Evolutionary conservation across 768 basidiomycete genomes (phyloP), one percentile per base, ranked within the genome.

Genomic region (Filobasidium floriforme): DNA sequence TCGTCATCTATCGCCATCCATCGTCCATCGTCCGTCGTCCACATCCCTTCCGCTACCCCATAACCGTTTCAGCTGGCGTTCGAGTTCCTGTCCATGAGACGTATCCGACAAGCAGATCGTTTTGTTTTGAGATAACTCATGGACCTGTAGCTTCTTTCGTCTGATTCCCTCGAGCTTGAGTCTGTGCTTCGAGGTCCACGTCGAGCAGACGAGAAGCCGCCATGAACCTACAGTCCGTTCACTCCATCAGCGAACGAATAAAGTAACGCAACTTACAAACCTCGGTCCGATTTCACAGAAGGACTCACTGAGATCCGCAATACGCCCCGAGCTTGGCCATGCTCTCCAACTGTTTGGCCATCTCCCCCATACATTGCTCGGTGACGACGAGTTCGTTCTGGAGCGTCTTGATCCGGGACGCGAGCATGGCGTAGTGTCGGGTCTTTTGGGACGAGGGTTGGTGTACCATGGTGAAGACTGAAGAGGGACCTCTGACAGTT

Each of bases 291-390:
- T 41, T 15, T 28, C 49, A 59, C 19, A 29, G 24, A 11, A 51
- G 2, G 14, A 80, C 87, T 73, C 76, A 90, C 89, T 90, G 90
- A 62, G 89, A 87, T 22, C 87, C 88, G 76, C 89, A 88, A 59
- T 86, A 81, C 0, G 87, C 88, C 15, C 89, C 87, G 68, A 92
- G 85, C 37, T 84, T 85, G 63, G 85, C 80, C 89, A 91, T 90
- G 18, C 88, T 85, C 65, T 87, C 84, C 62, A 92, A 78, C 79
- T 89, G 88, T 54, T 84, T 82, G 68, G 89, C 85, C 70, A 92
- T 82, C 62, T 85, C 84, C 73, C 87, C 89, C 77, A 89, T 87
- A 26, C 90, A 82, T 70, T 86, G 86, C 43, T 89, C 87, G 0
- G 89, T 89, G 70, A 85, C 87, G 28, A 82, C 81, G 59, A 91